Evolutionary conservation across 2,329 filamentous ascomycete species (phyloP), one percentile per base, ranked within the genome.

Genomic region (Lasiodiplodia gonubiensis): DNA sequence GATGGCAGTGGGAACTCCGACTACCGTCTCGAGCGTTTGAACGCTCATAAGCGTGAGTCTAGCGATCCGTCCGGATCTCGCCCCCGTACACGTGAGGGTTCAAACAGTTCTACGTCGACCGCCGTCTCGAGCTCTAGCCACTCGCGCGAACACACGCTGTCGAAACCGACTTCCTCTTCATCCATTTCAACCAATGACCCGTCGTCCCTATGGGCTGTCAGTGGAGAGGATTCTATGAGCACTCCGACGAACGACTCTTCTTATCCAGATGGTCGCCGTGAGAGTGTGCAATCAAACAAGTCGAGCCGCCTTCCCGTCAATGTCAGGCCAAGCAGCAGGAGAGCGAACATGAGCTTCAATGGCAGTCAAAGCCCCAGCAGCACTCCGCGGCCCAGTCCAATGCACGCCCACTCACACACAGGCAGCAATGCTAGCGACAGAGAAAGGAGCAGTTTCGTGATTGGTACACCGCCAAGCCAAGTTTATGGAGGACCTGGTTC

Each of bases 401-500:
- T 27, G 23, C 59, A 37, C 46, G 23, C 42, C 14, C 59, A 63
- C 46, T 51, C 59, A 7, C 59, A 37, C 14, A 27, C 52, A 6
- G 63, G 53, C 39, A 51, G 42, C n/a, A 53, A 48, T 21, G 16
- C 7, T 27, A 52, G 54, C 30, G 65, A 60, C 16, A 39, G 55
- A 21, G 54, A 52, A 4, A 51, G 54, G 23, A 27, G 14, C 33
- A 37, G 35, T 48, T 61, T 67, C 48, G 55, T 60, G 18, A 48
- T 67, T 42, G 65, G 65, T 5, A 67, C 65, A 12, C 65, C 65
- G 48, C 65, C 65, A 6, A 67, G 49, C 23, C 54, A 67, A 39
- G 46, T 60, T 21, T 37, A 16, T 39, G 39, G 64, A 30, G 37
- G 52, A 8, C 64, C 52, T 25, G 53, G 64, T 27, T 51, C 53